Base-by-base conservation (phyloP, 2,329 filamentous ascomycete species). In the Aureobasidium sp. region DNA sequence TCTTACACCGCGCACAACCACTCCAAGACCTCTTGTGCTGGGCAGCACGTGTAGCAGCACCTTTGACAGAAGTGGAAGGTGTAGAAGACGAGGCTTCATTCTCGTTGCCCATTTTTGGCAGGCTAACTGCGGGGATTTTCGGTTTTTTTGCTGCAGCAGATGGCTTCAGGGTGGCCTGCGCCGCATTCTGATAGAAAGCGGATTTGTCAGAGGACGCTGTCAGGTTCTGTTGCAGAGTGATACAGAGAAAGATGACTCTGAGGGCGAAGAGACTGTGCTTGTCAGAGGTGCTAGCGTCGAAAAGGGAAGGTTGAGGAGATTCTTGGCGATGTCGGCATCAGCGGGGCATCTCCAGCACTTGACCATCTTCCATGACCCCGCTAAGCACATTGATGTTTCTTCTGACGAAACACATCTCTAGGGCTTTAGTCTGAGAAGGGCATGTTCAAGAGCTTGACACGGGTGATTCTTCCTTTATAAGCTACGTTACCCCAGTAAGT, bases 1-100 rank as follows among this genome's bases (percentile, higher is more conserved):
- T 55, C 32, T 55, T 55, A 27, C 53, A 55, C 21, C 53, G 29
- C 2, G 47, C 45, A 21, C 53, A 55, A 7, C 53, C 53, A 19
- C 45, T 41, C 53, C 53, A 55, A 29, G 53, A 55, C 3, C 53
- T 27, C 27, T 51, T 53, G 12, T 49, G 35, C 11, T 14, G 16
- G 11, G 45, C 22, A n/a, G 45, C 34, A 39, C 45, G 45, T n/a
- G 42, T 35, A 3, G 24, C 21, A 6, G 32, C 10, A 11, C 22
- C 16, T 19, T 30, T 35, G 4, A 24, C 41, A 5, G 50, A 22
- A 29, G 30, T 2, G 12, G 50, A 37, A 29, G 39, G 40, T 16
- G 17, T 4, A 22, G 51, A 44, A 24, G 30, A n/a, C 29, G 11
- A 49, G 16, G 30, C 45, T 39, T 39, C 21, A 25, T 40, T 3